Conservation (phyloP, 352 stramenopile species). For the Phytophthora hybrid region DNA sequence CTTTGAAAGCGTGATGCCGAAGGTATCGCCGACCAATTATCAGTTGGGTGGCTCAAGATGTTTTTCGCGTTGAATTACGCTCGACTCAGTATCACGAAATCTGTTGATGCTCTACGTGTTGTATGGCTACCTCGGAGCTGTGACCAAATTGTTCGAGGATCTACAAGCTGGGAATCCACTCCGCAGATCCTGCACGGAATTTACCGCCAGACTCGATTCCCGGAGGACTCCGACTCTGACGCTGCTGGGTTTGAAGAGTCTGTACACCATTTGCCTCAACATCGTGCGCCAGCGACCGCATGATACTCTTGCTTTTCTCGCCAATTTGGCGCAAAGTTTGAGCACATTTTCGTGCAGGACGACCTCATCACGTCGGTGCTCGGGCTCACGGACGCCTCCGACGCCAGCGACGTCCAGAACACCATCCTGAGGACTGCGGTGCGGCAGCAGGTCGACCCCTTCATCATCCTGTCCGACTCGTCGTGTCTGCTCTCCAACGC, state of each 20-base stretch:
- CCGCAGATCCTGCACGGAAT: conserved; percentile 63
- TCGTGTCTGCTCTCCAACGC: conserved; percentile 31
- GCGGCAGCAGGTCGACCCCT: conserved; percentile 32
- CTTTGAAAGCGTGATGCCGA: no score
- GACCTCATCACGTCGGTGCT: conserved; percentile 35
- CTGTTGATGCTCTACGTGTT: no score
- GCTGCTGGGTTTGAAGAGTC: conserved; percentile 85
- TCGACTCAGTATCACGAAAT: no score
- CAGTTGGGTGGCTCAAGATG: no score
- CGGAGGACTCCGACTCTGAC: conserved; percentile 76
- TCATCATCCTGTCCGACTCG: conserved; percentile 42
- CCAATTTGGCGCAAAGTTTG: no score
- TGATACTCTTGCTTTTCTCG: conserved; percentile 74
- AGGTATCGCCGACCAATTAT: no score
- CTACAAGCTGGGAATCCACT: no score
- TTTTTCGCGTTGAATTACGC: no score
- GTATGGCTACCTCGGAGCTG: no score
- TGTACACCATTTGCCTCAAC: conserved; percentile 91
- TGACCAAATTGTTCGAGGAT: no score
- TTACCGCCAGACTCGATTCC: conserved; percentile 84
- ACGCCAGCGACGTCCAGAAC: conserved; percentile 41
- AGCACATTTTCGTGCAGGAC: conserved; percentile 42
- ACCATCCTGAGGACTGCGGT: conserved; percentile 49
- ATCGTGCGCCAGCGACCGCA: conserved; percentile 76
- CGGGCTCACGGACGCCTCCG: background rate